Percentiles rank a stretch among this genome's conserved stretches.
Evolutionary conservation across 2,329 filamentous ascomycete species (phyloP).

Genomic region (Colletotrichum coccodes): DNA sequence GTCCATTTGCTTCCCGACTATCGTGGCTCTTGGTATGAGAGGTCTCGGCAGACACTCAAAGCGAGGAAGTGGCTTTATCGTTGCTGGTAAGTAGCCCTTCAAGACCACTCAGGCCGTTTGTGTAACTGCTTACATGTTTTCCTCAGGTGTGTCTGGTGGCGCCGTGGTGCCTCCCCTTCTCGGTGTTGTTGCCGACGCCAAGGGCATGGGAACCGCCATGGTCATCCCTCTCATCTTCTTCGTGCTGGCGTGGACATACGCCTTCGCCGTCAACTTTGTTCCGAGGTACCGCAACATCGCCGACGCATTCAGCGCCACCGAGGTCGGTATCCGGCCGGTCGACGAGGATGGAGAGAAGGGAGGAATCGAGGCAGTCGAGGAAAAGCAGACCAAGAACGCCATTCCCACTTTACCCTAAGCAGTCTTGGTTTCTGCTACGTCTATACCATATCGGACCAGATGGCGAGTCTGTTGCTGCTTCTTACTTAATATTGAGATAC

Average conservation of each 20-base stretch:
- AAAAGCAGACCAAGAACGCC: constrained; percentile 19
- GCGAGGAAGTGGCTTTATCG: constrained; percentile 73
- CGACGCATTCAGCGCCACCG: constrained; percentile 63
- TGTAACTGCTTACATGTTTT: constrained; percentile 78
- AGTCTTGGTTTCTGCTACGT: too few species aligned
- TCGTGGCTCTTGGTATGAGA: constrained; percentile 67
- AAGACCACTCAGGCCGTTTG: constrained; percentile 43
- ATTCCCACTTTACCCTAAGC: not conserved
- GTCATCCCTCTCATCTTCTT: constrained; percentile 72
- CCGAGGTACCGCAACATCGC: constrained; percentile 71
- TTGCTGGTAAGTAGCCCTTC: constrained; percentile 53
- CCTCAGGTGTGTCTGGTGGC: constrained; percentile 77
- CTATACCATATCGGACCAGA: too few species aligned
- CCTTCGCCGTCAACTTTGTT: constrained; percentile 72
- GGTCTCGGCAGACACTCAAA: constrained; percentile 79
- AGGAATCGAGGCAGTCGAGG: constrained; percentile 21
- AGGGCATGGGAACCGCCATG: constrained; percentile 64
- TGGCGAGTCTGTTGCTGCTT: not conserved
- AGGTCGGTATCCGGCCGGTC: constrained; percentile 51
- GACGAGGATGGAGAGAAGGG: constrained; percentile 36
- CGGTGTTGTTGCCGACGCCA: constrained; percentile 71
- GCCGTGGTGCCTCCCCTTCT: constrained; percentile 79
- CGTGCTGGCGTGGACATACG: constrained; percentile 65
- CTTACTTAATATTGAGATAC: not conserved
- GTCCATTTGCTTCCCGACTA: constrained; percentile 68